Base-by-base conservation (phyloP, 140 eudicot genomes). In the Ambrosia hybrid region DNA sequence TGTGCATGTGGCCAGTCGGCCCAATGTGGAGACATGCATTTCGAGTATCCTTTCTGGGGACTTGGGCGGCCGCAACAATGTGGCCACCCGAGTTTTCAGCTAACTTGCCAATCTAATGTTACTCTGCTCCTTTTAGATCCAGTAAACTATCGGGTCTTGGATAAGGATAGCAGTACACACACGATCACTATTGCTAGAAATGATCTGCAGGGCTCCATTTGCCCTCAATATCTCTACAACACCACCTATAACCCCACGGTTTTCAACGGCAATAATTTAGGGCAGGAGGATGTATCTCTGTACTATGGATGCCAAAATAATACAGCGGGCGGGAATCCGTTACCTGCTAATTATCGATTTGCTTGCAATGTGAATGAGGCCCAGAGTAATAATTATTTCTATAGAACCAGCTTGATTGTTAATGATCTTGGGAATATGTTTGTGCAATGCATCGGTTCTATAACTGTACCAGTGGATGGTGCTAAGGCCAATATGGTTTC, bases 1-100 rank as follows among this genome's bases (percentile, higher is more conserved):
- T 62, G 43, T 0, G 56, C 3, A 61, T 88, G 95, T 56, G 73
- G 79, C 4, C 5, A 38, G 6, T 2, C 16, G 33, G 70, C 76
- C 68, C 5, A 5, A 0, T 88, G 90, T 41, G 84, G 82, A 7
- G 48, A 9, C 17, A 0, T 57, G 1, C 2, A 2, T 8, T 5
- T 86, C 2, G 78, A 73, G 2, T 89, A 83, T 43, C 92, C 96
- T 5, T 89, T 86, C 67, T 86, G 83, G 86, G 90, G 85, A 57
- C 70, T 8, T 0, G 30, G 0, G 1, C 71, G 82, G 11, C 75
- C 81, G 3, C 9, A 9, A 0, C 13, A 76, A 8, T 88, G 95
- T 51, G 95, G 95, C 37, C 76, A 79, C 76, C 82, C 83, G 0
- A 76, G 71, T 37, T 83, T 88, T 52, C 21, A 58, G 49, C 57